Conservation (phyloP, 192 early-diverging fungal species). For the Chytriomyces confervae region DNA sequence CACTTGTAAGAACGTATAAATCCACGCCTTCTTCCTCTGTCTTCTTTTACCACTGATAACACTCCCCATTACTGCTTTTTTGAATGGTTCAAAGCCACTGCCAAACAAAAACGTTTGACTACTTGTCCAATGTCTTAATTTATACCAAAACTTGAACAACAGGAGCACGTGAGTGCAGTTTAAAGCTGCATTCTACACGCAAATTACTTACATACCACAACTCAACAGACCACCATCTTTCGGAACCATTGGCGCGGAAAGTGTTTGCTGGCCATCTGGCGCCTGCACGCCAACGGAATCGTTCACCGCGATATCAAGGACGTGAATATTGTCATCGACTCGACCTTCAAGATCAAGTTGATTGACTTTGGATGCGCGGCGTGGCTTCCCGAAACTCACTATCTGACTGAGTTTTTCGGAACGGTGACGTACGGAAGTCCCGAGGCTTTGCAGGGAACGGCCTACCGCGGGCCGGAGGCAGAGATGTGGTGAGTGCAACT, state of each 20-base stretch:
- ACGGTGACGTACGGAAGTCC: slow-evolving; percentile 48
- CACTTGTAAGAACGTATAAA: too few species aligned
- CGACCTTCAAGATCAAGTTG: slow-evolving; percentile 46
- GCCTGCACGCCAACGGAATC: slow-evolving; percentile 28
- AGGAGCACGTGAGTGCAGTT: too few species aligned
- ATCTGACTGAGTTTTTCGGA: slow-evolving; percentile 53
- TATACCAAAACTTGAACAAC: too few species aligned
- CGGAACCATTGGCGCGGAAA: slow-evolving; percentile 25
- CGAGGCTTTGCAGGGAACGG: slow-evolving; percentile 39
- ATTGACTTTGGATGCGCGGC: slow-evolving; percentile 56
- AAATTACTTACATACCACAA: too few species aligned
- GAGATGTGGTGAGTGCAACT: slow-evolving; percentile 45
- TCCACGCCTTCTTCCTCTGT: too few species aligned
- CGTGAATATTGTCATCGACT: slow-evolving; percentile 58
- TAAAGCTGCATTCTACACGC: too few species aligned
- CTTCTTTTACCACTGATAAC: too few species aligned
- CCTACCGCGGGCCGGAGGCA: slow-evolving; percentile 52
- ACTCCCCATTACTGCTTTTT: too few species aligned
- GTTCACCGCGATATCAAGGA: slow-evolving; percentile 57
- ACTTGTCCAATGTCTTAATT: too few species aligned
- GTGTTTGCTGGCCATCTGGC: too few species aligned
- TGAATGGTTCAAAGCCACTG: too few species aligned
- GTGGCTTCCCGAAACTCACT: slow-evolving; percentile 43
- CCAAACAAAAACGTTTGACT: too few species aligned
- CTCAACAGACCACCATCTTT: slow-evolving; percentile 38